Conservation (phyloP, 208 protist species). For the Wallacemonas sp. region DNA sequence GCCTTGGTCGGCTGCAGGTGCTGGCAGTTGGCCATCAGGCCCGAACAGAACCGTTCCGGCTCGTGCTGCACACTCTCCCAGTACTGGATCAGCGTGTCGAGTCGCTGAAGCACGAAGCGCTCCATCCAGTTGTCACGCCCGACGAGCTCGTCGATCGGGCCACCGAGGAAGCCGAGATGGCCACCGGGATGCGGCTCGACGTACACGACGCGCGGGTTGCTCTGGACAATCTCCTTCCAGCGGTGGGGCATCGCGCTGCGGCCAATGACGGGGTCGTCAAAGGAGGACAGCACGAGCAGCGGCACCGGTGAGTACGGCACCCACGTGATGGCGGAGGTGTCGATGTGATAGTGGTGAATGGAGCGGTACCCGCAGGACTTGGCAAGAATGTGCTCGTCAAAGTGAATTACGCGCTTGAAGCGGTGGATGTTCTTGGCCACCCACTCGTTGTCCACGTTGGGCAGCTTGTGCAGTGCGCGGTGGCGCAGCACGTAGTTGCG, state of each 20-base stretch:
- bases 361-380: slow-evolving; percentile 47
- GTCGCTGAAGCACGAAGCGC: slow-evolving; percentile 34
- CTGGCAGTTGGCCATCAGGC: slow-evolving; percentile 13
- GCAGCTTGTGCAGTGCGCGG: slow-evolving; percentile 38
- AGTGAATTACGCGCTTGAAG: slow-evolving; percentile 41
- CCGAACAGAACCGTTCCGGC: slow-evolving; percentile 10
- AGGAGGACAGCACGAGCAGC: slow-evolving; percentile 36
- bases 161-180: slow-evolving; percentile 64
- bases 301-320: slow-evolving; percentile 45
- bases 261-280: slow-evolving; percentile 61
- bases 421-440: slow-evolving; percentile 33
- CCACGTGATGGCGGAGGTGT: slow-evolving; percentile 42
- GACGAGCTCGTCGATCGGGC: slow-evolving; percentile 40
- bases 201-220: slow-evolving; percentile 53
- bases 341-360: slow-evolving; percentile 53
- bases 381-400: slow-evolving; percentile 56
- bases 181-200: slow-evolving; percentile 44
- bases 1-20: background rate
- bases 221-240: slow-evolving; percentile 36
- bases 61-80: slow-evolving; percentile 28
- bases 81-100: slow-evolving; percentile 32
- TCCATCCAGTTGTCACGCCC: slow-evolving; percentile 38
- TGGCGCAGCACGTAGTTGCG: slow-evolving; percentile 47
- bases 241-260: slow-evolving; percentile 37
- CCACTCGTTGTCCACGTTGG: slow-evolving; percentile 42